phyloP scores from a whole-genome alignment of 2,329 filamentous ascomycete species.

The Sclerotinia sclerotiorum region DNA sequence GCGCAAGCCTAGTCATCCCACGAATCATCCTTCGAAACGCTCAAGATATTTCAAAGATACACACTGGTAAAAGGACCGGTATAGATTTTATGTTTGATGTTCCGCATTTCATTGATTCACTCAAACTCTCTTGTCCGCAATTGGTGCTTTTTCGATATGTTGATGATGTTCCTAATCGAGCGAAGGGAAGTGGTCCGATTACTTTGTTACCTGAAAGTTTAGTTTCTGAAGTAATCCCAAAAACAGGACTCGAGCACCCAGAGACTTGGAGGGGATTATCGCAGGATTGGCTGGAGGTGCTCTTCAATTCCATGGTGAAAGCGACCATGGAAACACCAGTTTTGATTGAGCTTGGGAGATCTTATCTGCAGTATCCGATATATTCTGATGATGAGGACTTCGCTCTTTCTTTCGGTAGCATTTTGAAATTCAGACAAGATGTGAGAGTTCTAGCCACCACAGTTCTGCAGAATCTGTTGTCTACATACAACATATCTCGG shows the following conservation, averaged over 20 bases:
- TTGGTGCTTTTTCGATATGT: constrained; percentile 28
- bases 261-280: constrained; percentile 1
- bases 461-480: constrained; percentile 26
- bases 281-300: background rate
- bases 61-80: constrained; percentile 25
- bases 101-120: constrained; percentile 31
- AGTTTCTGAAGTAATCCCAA: background rate
- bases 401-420: constrained; percentile 30
- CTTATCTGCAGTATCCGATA: constrained; percentile 34
- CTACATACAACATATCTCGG: constrained; percentile 19
- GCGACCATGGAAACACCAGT: constrained; percentile 20
- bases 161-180: constrained; percentile 15
- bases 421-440: constrained; percentile 34
- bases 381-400: constrained; percentile 30
- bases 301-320: background rate
- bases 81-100: constrained; percentile 35
- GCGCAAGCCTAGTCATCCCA: constrained; percentile 34
- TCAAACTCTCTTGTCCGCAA: constrained; percentile 32
- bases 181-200: background rate
- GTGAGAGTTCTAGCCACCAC: constrained; percentile 32
- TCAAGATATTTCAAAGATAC: constrained; percentile 22
- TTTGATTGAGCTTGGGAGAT: constrained; percentile 30
- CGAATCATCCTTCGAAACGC: constrained; percentile 29
- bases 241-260: background rate
- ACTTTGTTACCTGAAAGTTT: constrained; percentile 15